phyloP scores from a whole-genome alignment of 2,329 filamentous ascomycete genomes.

The Fusarium palustre region DNA sequence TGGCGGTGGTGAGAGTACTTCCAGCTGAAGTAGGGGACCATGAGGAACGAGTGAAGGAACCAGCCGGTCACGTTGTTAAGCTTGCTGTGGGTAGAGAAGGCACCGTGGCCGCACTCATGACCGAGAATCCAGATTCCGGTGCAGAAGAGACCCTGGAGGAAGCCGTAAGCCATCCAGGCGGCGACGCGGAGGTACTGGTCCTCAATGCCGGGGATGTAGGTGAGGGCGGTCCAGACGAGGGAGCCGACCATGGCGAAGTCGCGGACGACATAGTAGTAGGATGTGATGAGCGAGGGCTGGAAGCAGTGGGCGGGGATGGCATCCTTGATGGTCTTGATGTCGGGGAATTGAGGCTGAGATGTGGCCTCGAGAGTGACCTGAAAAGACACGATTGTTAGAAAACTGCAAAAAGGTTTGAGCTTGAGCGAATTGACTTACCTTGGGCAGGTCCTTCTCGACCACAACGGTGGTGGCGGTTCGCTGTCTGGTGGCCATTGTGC shows the following conservation, averaged over 20 bases:
- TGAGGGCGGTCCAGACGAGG: conserved; percentile 64
- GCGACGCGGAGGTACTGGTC: conserved; percentile 57
- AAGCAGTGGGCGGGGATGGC: conserved; percentile 73
- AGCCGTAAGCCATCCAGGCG: conserved; percentile 70
- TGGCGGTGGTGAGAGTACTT: conserved; percentile 77
- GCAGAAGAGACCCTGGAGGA: conserved; percentile 72
- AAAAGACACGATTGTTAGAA: conserved; percentile 13
- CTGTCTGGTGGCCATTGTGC: conserved; percentile 45
- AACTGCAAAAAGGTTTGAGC: not conserved
- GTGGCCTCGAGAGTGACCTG: conserved; percentile 38
- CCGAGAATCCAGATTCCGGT: conserved; percentile 78
- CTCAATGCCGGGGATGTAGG: conserved; percentile 64
- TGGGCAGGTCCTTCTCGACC: conserved; percentile 30
- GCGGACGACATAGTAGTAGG: conserved; percentile 67
- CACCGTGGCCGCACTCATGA: conserved; percentile 78
- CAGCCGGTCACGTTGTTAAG: conserved; percentile 74
- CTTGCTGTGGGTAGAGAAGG: conserved; percentile 67
- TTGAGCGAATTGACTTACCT: conserved; percentile 26
- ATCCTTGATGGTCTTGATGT: conserved; percentile 50
- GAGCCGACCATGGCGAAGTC: conserved; percentile 63
- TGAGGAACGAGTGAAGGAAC: conserved; percentile 71
- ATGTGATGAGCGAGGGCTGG: conserved; percentile 63
- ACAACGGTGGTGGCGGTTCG: conserved; percentile 43
- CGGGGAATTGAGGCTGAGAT: conserved; percentile 43
- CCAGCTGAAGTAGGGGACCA: conserved; percentile 80